Conservation (phyloP, 768 basidiomycete genomes). For the Suillus occidentalis region DNA sequence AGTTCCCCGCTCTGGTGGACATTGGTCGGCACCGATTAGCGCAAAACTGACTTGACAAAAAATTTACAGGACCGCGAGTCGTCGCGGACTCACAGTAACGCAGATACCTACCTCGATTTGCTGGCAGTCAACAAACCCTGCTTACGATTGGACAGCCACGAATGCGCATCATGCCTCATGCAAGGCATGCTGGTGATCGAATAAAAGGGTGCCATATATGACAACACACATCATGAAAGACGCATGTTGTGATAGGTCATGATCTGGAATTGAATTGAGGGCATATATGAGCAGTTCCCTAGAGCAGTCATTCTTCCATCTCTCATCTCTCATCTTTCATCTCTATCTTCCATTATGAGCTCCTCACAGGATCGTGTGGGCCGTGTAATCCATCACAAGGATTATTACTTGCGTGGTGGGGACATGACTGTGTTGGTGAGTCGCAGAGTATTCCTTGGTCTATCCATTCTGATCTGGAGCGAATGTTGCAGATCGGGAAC, state of each 20-base stretch:
- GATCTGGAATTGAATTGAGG: neutral
- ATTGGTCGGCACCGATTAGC: neutral
- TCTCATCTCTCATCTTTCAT: neutral
- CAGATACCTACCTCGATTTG: neutral
- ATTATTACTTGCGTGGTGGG: conserved; percentile 55
- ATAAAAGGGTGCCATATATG: neutral
- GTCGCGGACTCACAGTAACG: neutral
- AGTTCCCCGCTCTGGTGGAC: neutral
- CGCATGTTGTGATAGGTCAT: conserved; percentile 1
- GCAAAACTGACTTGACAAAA: neutral
- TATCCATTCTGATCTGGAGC: neutral
- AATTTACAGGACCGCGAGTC: neutral
- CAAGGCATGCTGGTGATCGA: neutral
- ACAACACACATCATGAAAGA: neutral
- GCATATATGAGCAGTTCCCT: neutral
- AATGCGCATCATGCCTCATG: neutral
- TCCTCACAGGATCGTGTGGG: conserved; percentile 12
- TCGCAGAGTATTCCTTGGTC: neutral
- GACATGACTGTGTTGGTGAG: conserved; percentile 56
- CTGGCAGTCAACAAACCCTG: no score
- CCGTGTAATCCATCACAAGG: conserved; percentile 24
- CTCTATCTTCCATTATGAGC: neutral
- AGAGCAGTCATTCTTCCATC: neutral
- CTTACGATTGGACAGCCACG: neutral
- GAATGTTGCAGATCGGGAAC: conserved; percentile 31